phyloP scores from a whole-genome alignment of 139 green algal genomes.

The Chlorella ohadii region DNA sequence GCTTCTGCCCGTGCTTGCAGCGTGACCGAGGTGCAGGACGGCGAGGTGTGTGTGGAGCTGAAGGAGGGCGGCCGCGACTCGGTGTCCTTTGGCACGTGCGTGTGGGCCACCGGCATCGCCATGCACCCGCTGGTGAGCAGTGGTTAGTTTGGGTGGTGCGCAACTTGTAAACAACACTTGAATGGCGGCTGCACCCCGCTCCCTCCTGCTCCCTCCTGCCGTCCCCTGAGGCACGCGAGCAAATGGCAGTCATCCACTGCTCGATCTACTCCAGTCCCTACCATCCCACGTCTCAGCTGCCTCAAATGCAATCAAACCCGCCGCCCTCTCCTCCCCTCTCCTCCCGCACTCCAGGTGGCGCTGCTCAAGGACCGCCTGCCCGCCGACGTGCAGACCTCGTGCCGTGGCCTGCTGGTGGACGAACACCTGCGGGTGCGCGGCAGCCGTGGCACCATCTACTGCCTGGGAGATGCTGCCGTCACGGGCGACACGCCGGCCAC shows the following conservation, averaged over 20 bases:
- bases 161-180: too few relatives aligned
- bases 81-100: slow-evolving; percentile 51
- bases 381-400: slow-evolving; percentile 28
- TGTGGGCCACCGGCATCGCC: slow-evolving; percentile 66
- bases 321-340: too few relatives aligned
- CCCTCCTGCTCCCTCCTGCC: too few relatives aligned
- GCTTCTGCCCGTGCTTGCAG: background rate
- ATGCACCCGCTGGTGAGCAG: slow-evolving; percentile 53
- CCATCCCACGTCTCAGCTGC: too few relatives aligned
- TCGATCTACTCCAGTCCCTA: too few relatives aligned
- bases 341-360: background rate
- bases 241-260: too few relatives aligned
- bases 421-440: slow-evolving; percentile 48
- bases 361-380: slow-evolving; percentile 18
- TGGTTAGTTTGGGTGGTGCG: too few relatives aligned
- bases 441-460: slow-evolving; percentile 48
- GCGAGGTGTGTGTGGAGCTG: slow-evolving; percentile 3
- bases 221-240: too few relatives aligned
- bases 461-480: slow-evolving; percentile 56
- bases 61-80: background rate
- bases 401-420: slow-evolving; percentile 33
- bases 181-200: too few relatives aligned
- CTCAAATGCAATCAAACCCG: too few relatives aligned
- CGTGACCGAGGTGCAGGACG: background rate
- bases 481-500: slow-evolving; percentile 17